These are phyloP conservation scores for Sphagnum magellanicum DNA, from an alignment of 228 moss, liverwort and hornwort genomes.

Conservation along the genomic window DNA sequence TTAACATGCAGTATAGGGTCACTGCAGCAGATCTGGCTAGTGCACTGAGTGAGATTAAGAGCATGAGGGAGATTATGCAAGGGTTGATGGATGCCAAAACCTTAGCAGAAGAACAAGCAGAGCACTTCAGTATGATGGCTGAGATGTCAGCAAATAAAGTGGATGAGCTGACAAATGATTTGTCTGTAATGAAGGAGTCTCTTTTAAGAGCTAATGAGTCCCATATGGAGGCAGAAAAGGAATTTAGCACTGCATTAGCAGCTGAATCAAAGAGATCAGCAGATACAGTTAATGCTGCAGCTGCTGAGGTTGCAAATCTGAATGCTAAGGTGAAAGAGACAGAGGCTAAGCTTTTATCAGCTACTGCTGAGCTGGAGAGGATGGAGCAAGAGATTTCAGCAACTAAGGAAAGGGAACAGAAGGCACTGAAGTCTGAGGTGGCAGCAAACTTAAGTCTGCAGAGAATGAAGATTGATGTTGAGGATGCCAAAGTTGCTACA, in stretches of 20 bases:
- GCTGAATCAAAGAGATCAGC: conserved; percentile 15
- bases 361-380: conserved; percentile 16
- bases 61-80: conserved; percentile 3
- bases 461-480: conserved; percentile 23
- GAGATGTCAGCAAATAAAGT: conserved; percentile 1
- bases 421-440: conserved; percentile 4
- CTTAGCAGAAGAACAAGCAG: conserved; percentile 6
- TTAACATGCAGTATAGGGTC: conserved; percentile 4
- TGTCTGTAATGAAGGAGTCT: conserved; percentile 22
- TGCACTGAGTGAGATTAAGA: conserved; percentile 13
- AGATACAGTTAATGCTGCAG: not conserved
- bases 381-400: conserved; percentile 11
- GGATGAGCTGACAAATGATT: conserved; percentile 14
- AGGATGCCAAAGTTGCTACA: conserved; percentile 14
- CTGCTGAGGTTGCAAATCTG: conserved; percentile 19
- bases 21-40: conserved; percentile 1
- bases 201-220: conserved; percentile 17
- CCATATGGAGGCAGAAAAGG: conserved; percentile 9
- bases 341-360: conserved; percentile 20
- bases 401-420: conserved; percentile 23
- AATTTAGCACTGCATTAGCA: conserved; percentile 6
- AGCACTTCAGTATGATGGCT: conserved; percentile 9
- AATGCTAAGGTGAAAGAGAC: conserved; percentile 21
- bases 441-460: conserved; percentile 11
- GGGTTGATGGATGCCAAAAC: conserved; percentile 8